phyloP scores from a whole-genome alignment of 164 flowering plant species.

The Malania oleifera region DNA sequence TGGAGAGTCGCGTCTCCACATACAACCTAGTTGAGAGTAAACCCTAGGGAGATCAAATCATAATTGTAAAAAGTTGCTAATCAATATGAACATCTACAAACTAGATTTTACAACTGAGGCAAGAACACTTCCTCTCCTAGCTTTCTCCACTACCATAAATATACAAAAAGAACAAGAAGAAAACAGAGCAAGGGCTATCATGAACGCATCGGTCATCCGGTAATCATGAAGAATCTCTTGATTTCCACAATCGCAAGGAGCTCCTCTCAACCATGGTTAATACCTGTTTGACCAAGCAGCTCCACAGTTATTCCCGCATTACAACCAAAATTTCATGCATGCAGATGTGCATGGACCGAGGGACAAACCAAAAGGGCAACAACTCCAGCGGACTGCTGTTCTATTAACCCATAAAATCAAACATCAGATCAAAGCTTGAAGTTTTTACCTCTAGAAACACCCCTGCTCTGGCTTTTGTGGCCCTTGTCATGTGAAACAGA shows the following conservation, averaged over 20 bases:
- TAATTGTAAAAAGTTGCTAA: conserved; percentile 17
- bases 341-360: not conserved
- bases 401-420: not conserved
- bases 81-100: conserved; percentile 33
- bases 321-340: not conserved
- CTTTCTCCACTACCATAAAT: conserved; percentile 19
- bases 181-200: no score
- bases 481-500: conserved; percentile 50
- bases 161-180: conserved; percentile 25
- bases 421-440: not conserved
- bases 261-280: conserved; percentile 14
- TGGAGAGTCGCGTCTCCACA: conserved; percentile 17
- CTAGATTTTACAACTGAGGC: conserved; percentile 22
- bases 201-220: conserved; percentile 10
- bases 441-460: conserved; percentile 28
- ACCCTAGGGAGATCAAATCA: conserved; percentile 12
- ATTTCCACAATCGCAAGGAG: conserved; percentile 1
- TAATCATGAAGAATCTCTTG: not conserved
- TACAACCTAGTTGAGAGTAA: conserved; percentile 21
- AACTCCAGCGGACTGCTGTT: not conserved
- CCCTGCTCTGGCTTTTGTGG: conserved; percentile 30
- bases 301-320: not conserved
- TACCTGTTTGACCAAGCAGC: conserved; percentile 21
- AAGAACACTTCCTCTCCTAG: conserved; percentile 21
- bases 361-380: not conserved